Base-by-base conservation (phyloP, 176 grass and related monocot genomes). In the Carex parvula region DNA sequence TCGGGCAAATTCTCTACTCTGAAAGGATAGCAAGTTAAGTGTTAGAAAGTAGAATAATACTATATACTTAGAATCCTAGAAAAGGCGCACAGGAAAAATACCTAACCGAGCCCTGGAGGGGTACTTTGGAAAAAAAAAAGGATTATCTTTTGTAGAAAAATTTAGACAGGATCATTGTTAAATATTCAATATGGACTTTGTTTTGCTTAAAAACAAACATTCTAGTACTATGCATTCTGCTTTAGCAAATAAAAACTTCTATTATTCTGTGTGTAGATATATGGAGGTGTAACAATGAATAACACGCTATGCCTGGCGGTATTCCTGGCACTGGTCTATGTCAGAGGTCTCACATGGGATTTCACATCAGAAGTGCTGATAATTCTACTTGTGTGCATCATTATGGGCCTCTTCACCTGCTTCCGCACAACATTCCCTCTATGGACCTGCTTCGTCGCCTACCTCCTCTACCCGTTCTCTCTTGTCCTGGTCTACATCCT, bases 281-380 rank as follows among this genome's bases (percentile, higher is more conserved):
- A 99, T 68, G 96, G 96, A 21, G 93, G 89, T 54, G 96, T 92
- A 58, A 95, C 96, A 13, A 99, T 95, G 96, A 99, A 99, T 84
- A 99, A 99, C 89, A 95, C 93, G 7, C 83, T 99, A 44, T 99
- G 96, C 41, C 59, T 98, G 81, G 92, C 89, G 3, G 89, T 98
- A 60, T 98, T 98, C 83, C 88, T 98, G 79, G 79, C 96, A 44
- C 82, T 98, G 53, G 94, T 98, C 67, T 98, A 92, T 72, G 22
- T 87, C 79, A 83, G 96, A 79, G 81, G 90, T 64, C 77, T 98
- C 64, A 95, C 91, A 0, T 98, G 96, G 96, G 93, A 98, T 60
- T 98, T 98, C 88, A 91, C 96, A 0, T 88, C 96, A 4, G 96
- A 98, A 85, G 96, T 98, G 63, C 86, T 98, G 26, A 63, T 99